Evolutionary conservation across 306 rosid species (phyloP).

Genomic region (Malus sieversii): DNA sequence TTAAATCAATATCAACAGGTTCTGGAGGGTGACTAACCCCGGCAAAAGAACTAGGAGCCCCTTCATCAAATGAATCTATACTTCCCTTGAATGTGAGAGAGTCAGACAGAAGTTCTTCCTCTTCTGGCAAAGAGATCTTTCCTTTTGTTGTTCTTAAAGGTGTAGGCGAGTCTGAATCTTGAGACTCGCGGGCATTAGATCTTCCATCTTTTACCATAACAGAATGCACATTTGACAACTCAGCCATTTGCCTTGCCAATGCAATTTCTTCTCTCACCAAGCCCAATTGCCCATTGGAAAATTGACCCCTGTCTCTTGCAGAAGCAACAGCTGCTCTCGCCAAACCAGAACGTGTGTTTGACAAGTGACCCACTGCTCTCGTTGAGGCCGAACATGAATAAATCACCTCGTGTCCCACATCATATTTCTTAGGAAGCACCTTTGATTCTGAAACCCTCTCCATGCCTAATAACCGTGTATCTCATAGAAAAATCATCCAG

Average conservation of each 20-base stretch:
- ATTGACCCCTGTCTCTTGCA: constrained; percentile 38
- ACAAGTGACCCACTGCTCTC: constrained; percentile 31
- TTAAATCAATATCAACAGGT: constrained; percentile 86
- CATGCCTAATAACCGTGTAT: constrained; percentile 41
- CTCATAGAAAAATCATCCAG: constrained; percentile 30
- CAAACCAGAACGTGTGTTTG: constrained; percentile 18
- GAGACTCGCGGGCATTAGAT: constrained; percentile 31
- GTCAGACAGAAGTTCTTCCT: constrained; percentile 45
- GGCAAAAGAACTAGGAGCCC: constrained; percentile 62
- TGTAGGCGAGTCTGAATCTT: constrained; percentile 29
- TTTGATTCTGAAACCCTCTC: constrained; percentile 73
- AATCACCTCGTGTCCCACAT: constrained; percentile 40
- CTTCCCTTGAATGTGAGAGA: constrained; percentile 46
- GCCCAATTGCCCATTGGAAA: constrained; percentile 37
- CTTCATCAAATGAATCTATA: constrained; percentile 52
- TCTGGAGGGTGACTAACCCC: constrained; percentile 99
- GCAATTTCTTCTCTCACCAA: constrained; percentile 22
- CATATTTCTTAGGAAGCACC: constrained; percentile 41
- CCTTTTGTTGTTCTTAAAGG: constrained; percentile 50
- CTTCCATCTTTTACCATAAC: constrained; percentile 47
- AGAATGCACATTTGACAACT: constrained; percentile 49
- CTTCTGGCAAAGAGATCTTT: constrained; percentile 47
- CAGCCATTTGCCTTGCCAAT: constrained; percentile 20
- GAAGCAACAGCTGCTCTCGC: constrained; percentile 18
- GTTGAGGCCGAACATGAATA: constrained; percentile 18